Percentiles rank a stretch among this genome's conserved stretches.
phyloP scores from a whole-genome alignment of 208 protist species.

The Wallacemonas collosoma region DNA sequence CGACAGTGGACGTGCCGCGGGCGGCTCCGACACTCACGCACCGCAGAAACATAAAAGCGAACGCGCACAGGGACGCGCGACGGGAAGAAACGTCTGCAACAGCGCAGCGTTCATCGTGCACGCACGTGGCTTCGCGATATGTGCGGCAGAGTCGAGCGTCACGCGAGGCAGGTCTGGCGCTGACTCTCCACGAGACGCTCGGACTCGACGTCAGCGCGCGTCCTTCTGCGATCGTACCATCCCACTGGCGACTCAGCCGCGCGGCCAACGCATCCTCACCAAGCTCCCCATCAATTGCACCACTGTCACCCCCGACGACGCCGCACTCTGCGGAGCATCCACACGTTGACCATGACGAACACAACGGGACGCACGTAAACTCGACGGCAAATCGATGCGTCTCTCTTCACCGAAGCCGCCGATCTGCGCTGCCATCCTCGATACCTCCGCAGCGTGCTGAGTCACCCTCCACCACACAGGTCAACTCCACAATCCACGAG shows the following conservation, averaged over 20 bases:
- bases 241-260: neutral
- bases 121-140: neutral
- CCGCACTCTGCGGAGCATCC: neutral
- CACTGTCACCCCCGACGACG: neutral
- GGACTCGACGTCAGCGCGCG: neutral
- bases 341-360: too few species aligned
- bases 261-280: neutral
- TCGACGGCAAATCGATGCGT: too few species aligned
- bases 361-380: too few species aligned
- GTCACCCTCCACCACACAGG: too few species aligned
- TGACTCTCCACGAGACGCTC: neutral
- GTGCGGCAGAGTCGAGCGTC: neutral
- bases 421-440: too few species aligned
- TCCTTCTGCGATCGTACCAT: constrained; percentile 3
- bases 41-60: too few species aligned
- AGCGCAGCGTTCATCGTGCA: neutral
- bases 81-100: too few species aligned
- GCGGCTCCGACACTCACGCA: too few species aligned
- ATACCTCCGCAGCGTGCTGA: too few species aligned
- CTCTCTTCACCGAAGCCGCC: too few species aligned
- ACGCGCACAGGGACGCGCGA: too few species aligned
- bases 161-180: neutral
- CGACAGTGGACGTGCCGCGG: neutral
- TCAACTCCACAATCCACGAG: too few species aligned
- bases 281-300: neutral